These are phyloP conservation scores for Fusarium redolens DNA, from an alignment of 2,329 filamentous ascomycete species.

Conservation along the genomic window DNA sequence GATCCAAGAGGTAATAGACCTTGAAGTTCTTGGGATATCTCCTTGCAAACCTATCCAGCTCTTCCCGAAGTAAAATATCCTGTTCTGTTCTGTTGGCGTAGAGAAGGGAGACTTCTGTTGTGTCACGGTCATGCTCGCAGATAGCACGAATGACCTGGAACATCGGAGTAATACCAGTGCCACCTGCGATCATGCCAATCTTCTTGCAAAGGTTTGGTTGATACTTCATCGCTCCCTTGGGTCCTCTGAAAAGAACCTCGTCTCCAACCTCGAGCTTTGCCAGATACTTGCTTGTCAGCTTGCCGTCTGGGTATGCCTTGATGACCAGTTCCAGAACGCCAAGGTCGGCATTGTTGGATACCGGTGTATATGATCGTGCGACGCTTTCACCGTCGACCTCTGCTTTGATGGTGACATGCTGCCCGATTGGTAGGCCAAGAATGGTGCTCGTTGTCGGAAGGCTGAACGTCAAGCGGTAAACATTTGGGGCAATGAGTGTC, in stretches of 20 bases:
- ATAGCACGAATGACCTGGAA: slow-evolving; percentile 71
- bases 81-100: slow-evolving; percentile 68
- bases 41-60: slow-evolving; percentile 66
- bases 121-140: slow-evolving; percentile 68
- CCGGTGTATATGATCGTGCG: slow-evolving; percentile 65
- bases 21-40: slow-evolving; percentile 65
- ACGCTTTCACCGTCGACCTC: slow-evolving; percentile 58
- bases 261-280: slow-evolving; percentile 59
- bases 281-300: slow-evolving; percentile 61
- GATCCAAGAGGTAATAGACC: slow-evolving; percentile 65
- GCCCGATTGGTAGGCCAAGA: slow-evolving; percentile 66
- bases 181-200: slow-evolving; percentile 68
- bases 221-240: slow-evolving; percentile 68
- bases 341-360: slow-evolving; percentile 61
- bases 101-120: slow-evolving; percentile 66
- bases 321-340: slow-evolving; percentile 64
- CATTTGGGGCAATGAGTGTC: slow-evolving; percentile 47
- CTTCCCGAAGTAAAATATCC: slow-evolving; percentile 67
- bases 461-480: slow-evolving; percentile 59
- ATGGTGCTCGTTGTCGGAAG: slow-evolving; percentile 57
- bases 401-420: slow-evolving; percentile 65
- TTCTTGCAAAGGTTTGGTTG: slow-evolving; percentile 53
- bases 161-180: slow-evolving; percentile 51
- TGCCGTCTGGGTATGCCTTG: slow-evolving; percentile 62
- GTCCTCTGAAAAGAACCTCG: slow-evolving; percentile 63